Evolutionary conservation across 768 basidiomycete species (phyloP), one percentile per base, ranked within the genome.

Genomic region (Pleurotus sapidus): DNA sequence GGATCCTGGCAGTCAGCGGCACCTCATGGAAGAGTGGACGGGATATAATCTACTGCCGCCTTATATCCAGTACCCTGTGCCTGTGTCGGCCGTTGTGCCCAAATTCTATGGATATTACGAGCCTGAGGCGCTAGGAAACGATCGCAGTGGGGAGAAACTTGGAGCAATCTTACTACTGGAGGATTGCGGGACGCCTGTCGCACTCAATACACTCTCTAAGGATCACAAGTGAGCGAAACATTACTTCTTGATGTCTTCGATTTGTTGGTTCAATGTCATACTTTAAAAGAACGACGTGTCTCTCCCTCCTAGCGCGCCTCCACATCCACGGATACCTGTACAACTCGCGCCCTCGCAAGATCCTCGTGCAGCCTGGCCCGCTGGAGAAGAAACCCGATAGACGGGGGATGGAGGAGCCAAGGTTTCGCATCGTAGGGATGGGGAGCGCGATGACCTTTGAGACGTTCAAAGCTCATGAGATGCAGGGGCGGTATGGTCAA

Each of bases 71-170:
- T 46, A 65, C 48, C 64, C 74, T 4, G 74, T 77, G 0, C 75
- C 74, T 12, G 69, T 74, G 6, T 57, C 65, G 8, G 74, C 80
- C 2, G 55, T 80, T 46, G 76, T 77, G 1, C 81, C 82, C 0
- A 80, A 81, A 62, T 82, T 77, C 64, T 82, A 74, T 45, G 79
- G 82, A 4, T 81, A 75, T 60, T 83, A 81, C 54, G 55, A 48
- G 0, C 73, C 72, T 0, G 61, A 68, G 12, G 59, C 49, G 1
- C 46, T 58, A 20, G 15, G 11, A 5, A 20, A 39, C 27, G 18
- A n/a, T n/a, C n/a, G n/a, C n/a, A n/a, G n/a, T n/a, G 11, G 18
- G n/a, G 57, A 58, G 45, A 49, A 58, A 12, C 38, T 72, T 5
- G 75, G 74, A 49, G 75, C 77, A 0, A 74, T 83, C 43, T 63